Base-by-base conservation (phyloP, 176 grass and related monocot species). In the Juncus inflexus region DNA sequence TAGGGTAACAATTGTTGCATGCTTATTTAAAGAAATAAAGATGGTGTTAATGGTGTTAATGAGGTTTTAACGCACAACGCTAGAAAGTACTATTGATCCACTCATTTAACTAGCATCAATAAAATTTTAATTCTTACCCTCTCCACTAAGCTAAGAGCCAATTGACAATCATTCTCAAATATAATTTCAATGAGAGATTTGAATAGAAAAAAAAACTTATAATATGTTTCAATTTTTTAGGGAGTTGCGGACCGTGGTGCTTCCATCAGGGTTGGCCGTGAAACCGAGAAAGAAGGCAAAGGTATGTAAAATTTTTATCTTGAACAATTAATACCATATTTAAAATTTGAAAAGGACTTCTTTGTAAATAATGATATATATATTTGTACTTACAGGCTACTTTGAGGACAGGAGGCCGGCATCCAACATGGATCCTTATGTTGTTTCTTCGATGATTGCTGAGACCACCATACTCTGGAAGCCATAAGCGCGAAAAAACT, bases 201-300 rank as follows among this genome's bases (percentile, higher is more conserved):
- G 15, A 40, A 51, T 7, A 50, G n/a, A n/a, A 4, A 74, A 11
- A 4, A 2, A 19, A 52, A 60, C 6, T 16, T 13, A 73, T 40
- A 39, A 11, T 74, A 62, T 74, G 43, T 1, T 53, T 53, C 3
- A 0, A 39, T n/a, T 16, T 76, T 62, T 15, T 63, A 90, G 87
- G 84, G 89, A 61, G 89, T 92, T 36, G 89, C 89, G 40, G 66
- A 92, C 76, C 89, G 89, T 58, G 89, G 89, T 61, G 89, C 89
- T 35, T 92, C 89, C 61, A 74, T 92, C 65, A 76, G 84, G 16
- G 84, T 92, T 3, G 89, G 89, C 0, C 89, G 84, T 52, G 89
- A 92, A 78, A 92, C 89, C 0, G 81, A 92, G 74, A 80, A 77
- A 66, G 84, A 85, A 2, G 84, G 89, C 66, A 92, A 92, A 83